phyloP scores from a whole-genome alignment of 805 yeast genomes.

The Lachancea kluyveri region DNA sequence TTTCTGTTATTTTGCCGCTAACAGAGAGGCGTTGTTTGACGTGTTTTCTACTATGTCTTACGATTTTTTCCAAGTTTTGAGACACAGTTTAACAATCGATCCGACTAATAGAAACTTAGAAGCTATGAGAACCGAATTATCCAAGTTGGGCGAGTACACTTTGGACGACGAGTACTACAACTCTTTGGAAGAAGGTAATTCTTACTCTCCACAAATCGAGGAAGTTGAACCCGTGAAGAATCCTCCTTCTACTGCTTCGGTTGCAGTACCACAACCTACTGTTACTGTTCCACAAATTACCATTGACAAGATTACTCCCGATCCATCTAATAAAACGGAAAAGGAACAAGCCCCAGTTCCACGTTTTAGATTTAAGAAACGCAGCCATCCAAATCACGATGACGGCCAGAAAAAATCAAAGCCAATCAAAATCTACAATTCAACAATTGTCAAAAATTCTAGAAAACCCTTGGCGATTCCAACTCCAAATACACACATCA shows the following conservation, averaged over 20 bases:
- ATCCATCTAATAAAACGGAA: slow-evolving; percentile 5
- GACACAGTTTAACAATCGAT: slow-evolving; percentile 74
- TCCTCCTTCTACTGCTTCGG: slow-evolving; percentile 7
- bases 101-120: slow-evolving; percentile 74
- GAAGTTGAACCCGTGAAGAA: slow-evolving; percentile 3
- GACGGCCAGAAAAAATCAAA: slow-evolving; percentile 11
- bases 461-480: slow-evolving; percentile 63
- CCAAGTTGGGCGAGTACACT: slow-evolving; percentile 60
- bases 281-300: slow-evolving; percentile 5
- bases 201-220: slow-evolving; percentile 5
- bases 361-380: slow-evolving; percentile 25
- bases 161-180: slow-evolving; percentile 68
- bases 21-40: slow-evolving; percentile 86
- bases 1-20: slow-evolving; percentile 77
- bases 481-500: slow-evolving; percentile 43
- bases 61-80: slow-evolving; percentile 78
- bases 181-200: slow-evolving; percentile 38
- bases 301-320: slow-evolving; percentile 9
- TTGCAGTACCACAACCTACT: slow-evolving; percentile 1
- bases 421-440: slow-evolving; percentile 24
- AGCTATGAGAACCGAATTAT: slow-evolving; percentile 54
- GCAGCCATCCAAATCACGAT: slow-evolving; percentile 16
- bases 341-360: slow-evolving; percentile 22
- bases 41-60: slow-evolving; percentile 84
- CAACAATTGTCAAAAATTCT: slow-evolving; percentile 29